Conservation (phyloP, 192 early-diverging fungal genomes). For the Podochytrium sp. region DNA sequence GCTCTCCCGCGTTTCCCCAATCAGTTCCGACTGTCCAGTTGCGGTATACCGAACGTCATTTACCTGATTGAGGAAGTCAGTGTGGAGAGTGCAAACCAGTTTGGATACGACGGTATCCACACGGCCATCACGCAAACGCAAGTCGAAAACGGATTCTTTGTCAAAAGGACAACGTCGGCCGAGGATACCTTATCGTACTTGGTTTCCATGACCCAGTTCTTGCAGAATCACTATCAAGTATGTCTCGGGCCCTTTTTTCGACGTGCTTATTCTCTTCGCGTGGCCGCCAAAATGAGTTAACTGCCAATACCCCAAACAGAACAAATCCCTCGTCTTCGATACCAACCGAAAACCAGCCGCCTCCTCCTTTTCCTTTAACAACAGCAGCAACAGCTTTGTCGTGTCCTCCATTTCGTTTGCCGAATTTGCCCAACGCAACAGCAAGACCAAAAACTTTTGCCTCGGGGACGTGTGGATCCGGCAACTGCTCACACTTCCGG, state of each 20-base stretch:
- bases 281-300: background rate
- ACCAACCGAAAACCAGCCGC: background rate
- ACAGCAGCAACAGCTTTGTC: background rate
- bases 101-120: slow-evolving; percentile 67
- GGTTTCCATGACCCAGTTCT: slow-evolving; percentile 57
- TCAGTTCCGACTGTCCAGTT: slow-evolving; percentile 71
- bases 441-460: slow-evolving; percentile 73
- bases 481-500: slow-evolving; percentile 85
- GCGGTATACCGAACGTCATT: slow-evolving; percentile 75
- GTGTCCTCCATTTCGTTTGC: slow-evolving; percentile 61
- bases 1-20: no score
- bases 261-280: background rate
- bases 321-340: background rate
- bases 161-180: slow-evolving; percentile 75
- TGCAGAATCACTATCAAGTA: slow-evolving; percentile 62
- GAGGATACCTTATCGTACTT: slow-evolving; percentile 87
- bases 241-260: background rate
- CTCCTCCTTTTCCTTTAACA: background rate
- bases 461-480: slow-evolving; percentile 79
- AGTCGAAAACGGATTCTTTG: slow-evolving; percentile 77
- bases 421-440: slow-evolving; percentile 68
- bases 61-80: slow-evolving; percentile 89
- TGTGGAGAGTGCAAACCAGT: slow-evolving; percentile 56
- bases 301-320: background rate
- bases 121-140: slow-evolving; percentile 79